Conservation (phyloP, 331 rosid genomes). For the Cydonia oblonga region DNA sequence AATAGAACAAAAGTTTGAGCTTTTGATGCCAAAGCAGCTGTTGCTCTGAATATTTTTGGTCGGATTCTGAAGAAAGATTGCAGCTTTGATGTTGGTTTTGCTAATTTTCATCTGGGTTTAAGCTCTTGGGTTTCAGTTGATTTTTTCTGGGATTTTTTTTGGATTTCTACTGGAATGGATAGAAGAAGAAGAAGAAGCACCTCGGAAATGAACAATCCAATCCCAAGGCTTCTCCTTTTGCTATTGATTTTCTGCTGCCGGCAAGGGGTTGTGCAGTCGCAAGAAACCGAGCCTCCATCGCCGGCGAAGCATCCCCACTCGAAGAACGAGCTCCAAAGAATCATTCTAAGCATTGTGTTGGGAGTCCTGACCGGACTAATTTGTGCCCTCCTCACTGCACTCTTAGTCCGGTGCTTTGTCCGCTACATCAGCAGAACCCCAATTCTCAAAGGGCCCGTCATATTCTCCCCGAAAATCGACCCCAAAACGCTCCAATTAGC, state of each 20-base stretch:
- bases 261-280: slow-evolving; percentile 37
- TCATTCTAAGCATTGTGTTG: slow-evolving; percentile 48
- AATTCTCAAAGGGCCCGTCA: slow-evolving; percentile 86
- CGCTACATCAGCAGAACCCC: slow-evolving; percentile 69
- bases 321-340: slow-evolving; percentile 37
- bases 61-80: neutral
- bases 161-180: slow-evolving; percentile 10
- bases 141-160: neutral
- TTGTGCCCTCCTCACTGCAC: slow-evolving; percentile 53
- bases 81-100: neutral
- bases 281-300: slow-evolving; percentile 43
- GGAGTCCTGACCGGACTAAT: slow-evolving; percentile 60
- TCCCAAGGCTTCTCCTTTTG: slow-evolving; percentile 15
- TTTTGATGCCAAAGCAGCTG: neutral
- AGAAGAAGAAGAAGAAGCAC: slow-evolving; percentile 7
- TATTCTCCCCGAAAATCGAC: slow-evolving; percentile 73
- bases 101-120: slow-evolving; percentile 2
- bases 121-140: slow-evolving; percentile 2
- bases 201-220: neutral
- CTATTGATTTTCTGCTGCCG: slow-evolving; percentile 28
- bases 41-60: neutral
- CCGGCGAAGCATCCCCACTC: slow-evolving; percentile 23
- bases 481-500: slow-evolving; percentile 78
- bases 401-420: slow-evolving; percentile 55
- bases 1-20: neutral